These are phyloP conservation scores for Pneumocystis jirovecii DNA, from an alignment of 1,139 yeast genomes.

Conservation along the genomic window DNA sequence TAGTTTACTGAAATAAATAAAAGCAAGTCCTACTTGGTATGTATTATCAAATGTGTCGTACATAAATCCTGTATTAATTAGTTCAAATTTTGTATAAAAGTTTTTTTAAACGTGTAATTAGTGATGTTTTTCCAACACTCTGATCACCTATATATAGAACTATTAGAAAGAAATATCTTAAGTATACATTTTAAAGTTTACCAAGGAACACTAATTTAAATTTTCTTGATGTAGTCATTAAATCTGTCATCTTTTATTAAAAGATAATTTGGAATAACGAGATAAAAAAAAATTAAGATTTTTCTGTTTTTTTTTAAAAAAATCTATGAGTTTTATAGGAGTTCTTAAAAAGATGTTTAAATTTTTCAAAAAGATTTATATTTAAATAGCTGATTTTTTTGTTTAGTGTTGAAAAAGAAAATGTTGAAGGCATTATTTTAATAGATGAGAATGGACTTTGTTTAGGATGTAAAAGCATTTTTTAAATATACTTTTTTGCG, in stretches of 20 bases:
- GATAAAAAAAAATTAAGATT: background rate
- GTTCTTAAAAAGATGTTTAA: background rate
- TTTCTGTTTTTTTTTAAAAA: background rate
- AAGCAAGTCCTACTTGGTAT: slow-evolving; percentile 33
- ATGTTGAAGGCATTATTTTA: background rate
- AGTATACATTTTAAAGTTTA: slow-evolving; percentile 33
- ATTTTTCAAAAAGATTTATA: background rate
- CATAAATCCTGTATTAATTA: slow-evolving; percentile 31
- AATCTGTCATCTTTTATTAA: background rate
- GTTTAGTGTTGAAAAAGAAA: background rate
- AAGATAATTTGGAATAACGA: background rate
- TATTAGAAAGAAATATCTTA: slow-evolving; percentile 44
- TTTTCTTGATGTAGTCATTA: slow-evolving; percentile 18
- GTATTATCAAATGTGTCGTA: slow-evolving; percentile 96
- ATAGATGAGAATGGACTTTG: background rate
- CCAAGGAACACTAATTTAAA: slow-evolving; percentile 89
- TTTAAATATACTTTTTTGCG: background rate
- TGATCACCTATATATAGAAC: slow-evolving; percentile 5
- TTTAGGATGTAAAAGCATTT: background rate
- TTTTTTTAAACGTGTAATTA: slow-evolving; percentile 58
- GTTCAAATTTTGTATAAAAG: background rate
- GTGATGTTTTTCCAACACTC: slow-evolving; percentile 79
- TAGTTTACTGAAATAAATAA: background rate
- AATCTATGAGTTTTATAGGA: background rate
- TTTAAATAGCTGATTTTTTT: background rate